Evolutionary conservation across 768 basidiomycete species (phyloP).

Genomic region (Lactarius evosmus): DNA sequence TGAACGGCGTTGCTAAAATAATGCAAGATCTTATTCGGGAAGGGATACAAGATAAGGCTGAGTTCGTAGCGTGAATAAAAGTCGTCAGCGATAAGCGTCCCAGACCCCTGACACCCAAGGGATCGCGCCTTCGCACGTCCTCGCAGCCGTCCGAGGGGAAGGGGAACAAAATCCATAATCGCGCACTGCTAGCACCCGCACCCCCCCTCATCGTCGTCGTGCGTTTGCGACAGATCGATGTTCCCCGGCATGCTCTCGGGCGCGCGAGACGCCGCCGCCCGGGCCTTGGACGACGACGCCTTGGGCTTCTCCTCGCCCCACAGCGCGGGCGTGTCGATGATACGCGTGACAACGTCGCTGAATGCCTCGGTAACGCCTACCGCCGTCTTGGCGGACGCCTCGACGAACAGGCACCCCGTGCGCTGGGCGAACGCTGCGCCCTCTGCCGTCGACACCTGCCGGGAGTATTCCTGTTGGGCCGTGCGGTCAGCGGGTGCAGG

Average conservation of each 20-base stretch:
- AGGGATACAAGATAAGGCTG: neutral
- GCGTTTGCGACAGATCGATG: conserved; percentile 36
- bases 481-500: neutral
- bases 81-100: neutral
- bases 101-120: too few relatives aligned
- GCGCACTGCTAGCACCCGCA: conserved; percentile 35
- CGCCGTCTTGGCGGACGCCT: conserved; percentile 90
- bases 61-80: neutral
- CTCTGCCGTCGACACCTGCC: conserved; percentile 79
- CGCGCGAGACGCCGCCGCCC: conserved; percentile 9
- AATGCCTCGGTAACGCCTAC: conserved; percentile 78
- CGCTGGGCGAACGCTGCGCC: conserved; percentile 76
- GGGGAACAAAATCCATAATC: neutral
- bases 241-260: conserved; percentile 42
- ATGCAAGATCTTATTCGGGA: neutral
- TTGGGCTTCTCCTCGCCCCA: conserved; percentile 48
- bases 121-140: too few relatives aligned
- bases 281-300: conserved; percentile 26
- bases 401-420: conserved; percentile 84
- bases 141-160: neutral
- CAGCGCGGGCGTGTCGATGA: conserved; percentile 78
- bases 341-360: conserved; percentile 73
- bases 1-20: too few relatives aligned
- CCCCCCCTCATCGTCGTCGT: conserved; percentile 29
- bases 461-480: conserved; percentile 70